Conservation (phyloP, 2,329 filamentous ascomycete genomes). For the Fusarium tanahbumbuense region DNA sequence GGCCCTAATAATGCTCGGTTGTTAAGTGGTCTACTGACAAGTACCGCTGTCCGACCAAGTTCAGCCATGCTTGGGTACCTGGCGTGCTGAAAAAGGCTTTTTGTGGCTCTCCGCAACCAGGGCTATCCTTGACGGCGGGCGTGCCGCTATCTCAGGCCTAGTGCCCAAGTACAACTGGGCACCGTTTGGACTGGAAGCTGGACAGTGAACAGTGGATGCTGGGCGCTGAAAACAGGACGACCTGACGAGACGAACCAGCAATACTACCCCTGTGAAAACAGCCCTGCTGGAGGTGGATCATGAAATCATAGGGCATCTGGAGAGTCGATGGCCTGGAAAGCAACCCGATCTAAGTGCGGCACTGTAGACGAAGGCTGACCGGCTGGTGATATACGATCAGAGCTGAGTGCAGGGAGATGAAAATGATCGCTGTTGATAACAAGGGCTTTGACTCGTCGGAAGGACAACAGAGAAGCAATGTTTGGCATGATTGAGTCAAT, state of each 20-base stretch:
- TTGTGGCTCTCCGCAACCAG: constrained; percentile 41
- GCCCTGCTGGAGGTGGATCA: constrained; percentile 44
- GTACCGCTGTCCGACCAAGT: constrained; percentile 38
- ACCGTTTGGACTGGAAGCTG: constrained; percentile 34
- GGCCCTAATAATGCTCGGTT: constrained; percentile 10
- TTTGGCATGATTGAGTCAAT: constrained; percentile 9
- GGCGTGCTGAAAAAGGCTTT: constrained; percentile 39
- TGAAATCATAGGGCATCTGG: constrained; percentile 48
- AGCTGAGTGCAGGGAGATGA: constrained; percentile 29
- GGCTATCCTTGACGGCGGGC: constrained; percentile 42
- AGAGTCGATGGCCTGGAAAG: constrained; percentile 37
- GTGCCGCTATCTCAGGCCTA: constrained; percentile 41
- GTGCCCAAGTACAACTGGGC: constrained; percentile 34
- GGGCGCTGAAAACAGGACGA: constrained; percentile 41
- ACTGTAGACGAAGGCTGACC: constrained; percentile 6
- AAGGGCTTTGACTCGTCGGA: constrained; percentile 11
- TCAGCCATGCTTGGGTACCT: constrained; percentile 39
- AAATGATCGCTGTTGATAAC: constrained; percentile 5
- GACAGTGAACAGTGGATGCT: constrained; percentile 25
- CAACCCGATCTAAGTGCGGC: constrained; percentile 40
- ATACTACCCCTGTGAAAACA: constrained; percentile 36
- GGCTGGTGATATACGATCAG: constrained; percentile 20
- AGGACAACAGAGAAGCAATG: constrained; percentile 4
- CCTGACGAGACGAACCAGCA: constrained; percentile 41
- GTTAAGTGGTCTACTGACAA: constrained; percentile 21